phyloP scores from a whole-genome alignment of 352 stramenopile species.

The Phytophthora pistaciae region DNA sequence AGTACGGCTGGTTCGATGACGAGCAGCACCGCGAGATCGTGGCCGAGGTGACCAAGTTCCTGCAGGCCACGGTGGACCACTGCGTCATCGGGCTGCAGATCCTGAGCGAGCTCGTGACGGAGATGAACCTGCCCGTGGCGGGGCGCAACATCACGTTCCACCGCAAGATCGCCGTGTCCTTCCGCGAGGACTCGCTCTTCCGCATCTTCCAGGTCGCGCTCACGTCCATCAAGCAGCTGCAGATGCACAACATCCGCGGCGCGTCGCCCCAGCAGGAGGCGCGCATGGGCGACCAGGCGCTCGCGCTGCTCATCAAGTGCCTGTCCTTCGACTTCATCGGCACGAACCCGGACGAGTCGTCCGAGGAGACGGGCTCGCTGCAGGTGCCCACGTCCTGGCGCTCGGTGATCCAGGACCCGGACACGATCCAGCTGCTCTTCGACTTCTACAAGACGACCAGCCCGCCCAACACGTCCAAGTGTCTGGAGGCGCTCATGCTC shows the following conservation, averaged over 20 bases:
- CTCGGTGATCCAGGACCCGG: conserved; percentile 93
- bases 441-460: conserved; percentile 96
- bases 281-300: conserved; percentile 94
- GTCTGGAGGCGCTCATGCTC: conserved; percentile 97
- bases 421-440: conserved; percentile 96
- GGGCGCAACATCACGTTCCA: conserved; percentile 97
- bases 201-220: conserved; percentile 97
- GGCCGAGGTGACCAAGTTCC: conserved; percentile 98
- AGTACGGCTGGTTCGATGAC: conserved; percentile 99
- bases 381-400: conserved; percentile 98
- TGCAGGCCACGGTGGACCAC: conserved; percentile 97
- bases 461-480: conserved; percentile 95
- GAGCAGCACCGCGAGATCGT: conserved; percentile 96
- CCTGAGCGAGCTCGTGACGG: conserved; percentile 97
- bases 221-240: conserved; percentile 96
- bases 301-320: conserved; percentile 95
- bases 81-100: conserved; percentile 99
- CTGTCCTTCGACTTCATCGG: conserved; percentile 99
- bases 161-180: conserved; percentile 98
- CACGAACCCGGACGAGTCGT: conserved; percentile 98
- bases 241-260: conserved; percentile 89
- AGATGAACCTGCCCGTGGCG: conserved; percentile 96
- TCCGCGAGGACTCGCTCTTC: conserved; percentile 97
- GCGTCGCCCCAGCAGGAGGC: conserved; percentile 89
- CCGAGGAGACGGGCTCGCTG: conserved; percentile 97